Conservation (phyloP, 345 rosid species). For the Salix koriyanagi region DNA sequence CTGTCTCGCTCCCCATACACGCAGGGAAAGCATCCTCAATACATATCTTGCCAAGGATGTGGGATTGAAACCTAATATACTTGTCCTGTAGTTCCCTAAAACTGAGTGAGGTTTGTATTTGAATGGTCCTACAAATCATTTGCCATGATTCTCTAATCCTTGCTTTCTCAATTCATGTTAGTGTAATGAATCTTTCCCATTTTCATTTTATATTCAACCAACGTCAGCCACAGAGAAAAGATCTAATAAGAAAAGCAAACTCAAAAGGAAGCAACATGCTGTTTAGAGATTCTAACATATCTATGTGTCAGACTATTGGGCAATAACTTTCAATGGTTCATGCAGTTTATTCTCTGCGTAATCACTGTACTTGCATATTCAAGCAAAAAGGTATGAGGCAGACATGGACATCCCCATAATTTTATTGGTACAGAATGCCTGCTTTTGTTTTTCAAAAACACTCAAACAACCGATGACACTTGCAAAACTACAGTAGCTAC, state of each 20-base stretch:
- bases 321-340: constrained; percentile 18
- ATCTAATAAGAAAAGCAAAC: constrained; percentile 3
- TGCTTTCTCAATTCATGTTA: constrained; percentile 13
- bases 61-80: neutral
- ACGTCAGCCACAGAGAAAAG: constrained; percentile 14
- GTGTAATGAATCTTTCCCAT: neutral
- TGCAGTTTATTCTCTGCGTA: neutral
- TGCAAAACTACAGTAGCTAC: constrained; percentile 8
- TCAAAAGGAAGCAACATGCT: neutral
- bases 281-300: constrained; percentile 10
- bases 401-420: constrained; percentile 13
- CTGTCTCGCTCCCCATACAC: neutral
- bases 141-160: constrained; percentile 7
- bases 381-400: constrained; percentile 13
- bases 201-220: constrained; percentile 9
- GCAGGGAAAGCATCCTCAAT: neutral
- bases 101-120: neutral
- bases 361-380: constrained; percentile 13
- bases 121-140: constrained; percentile 2
- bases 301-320: constrained; percentile 8
- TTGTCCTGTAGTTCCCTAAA: neutral
- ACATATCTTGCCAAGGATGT: neutral
- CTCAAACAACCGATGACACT: constrained; percentile 9
- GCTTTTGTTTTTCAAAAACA: constrained; percentile 11
- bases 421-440: neutral